Percentiles rank a stretch among this genome's conserved stretches.
phyloP scores from a whole-genome alignment of 129 eudicot species.

The Kitagawia praeruptora region DNA sequence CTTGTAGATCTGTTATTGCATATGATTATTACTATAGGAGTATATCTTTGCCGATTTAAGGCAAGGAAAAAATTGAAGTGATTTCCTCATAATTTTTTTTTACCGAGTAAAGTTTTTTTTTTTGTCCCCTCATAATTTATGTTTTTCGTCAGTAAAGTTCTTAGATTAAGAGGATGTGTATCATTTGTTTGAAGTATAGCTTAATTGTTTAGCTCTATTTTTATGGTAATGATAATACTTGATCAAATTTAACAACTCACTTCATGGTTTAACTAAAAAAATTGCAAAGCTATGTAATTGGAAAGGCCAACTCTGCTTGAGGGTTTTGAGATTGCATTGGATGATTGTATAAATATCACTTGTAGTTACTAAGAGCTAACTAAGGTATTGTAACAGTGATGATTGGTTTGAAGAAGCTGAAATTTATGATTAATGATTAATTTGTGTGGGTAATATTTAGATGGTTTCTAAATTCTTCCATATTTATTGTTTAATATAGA shows the following conservation, averaged over 20 bases:
- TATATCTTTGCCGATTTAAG: neutral
- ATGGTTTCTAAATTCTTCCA: neutral
- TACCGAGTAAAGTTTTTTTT: neutral
- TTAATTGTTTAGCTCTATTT: too few relatives aligned
- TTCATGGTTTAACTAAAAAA: neutral
- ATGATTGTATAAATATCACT: neutral
- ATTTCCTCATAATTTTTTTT: neutral
- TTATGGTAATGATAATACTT: neutral
- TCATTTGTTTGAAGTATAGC: neutral
- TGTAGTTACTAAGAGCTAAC: neutral
- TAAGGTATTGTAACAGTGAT: neutral
- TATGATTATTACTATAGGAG: neutral
- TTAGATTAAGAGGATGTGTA: neutral
- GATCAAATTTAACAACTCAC: neutral
- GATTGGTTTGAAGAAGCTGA: neutral
- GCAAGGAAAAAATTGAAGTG: neutral
- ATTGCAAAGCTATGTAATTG: neutral
- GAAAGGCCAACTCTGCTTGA: neutral
- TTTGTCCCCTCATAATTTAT: neutral
- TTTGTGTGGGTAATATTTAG: neutral
- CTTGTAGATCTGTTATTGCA: neutral
- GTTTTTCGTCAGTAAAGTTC: neutral
- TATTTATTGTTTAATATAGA: constrained; percentile 24
- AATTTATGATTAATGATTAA: neutral
- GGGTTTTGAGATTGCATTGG: neutral